phyloP scores from a whole-genome alignment of 805 yeast species.

The Zygosaccharomyces rouxii region DNA sequence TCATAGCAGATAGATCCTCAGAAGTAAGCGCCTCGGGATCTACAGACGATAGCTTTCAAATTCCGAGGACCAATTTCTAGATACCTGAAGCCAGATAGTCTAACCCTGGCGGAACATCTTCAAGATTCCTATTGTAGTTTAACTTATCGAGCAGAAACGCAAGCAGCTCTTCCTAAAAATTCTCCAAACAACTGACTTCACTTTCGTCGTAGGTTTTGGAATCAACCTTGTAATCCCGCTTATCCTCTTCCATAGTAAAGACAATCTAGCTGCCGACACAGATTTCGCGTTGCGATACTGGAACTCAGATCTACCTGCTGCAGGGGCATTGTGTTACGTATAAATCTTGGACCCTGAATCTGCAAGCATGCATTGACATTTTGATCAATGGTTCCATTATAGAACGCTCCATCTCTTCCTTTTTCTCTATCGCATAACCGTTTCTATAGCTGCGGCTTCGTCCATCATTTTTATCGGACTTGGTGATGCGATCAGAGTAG shows the following conservation, averaged over 20 bases:
- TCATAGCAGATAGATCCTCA: conserved; percentile 25
- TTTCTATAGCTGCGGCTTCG: too few species aligned
- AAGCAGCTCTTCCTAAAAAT: neutral
- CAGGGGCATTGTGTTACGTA: too few species aligned
- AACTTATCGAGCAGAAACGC: neutral
- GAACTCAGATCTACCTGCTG: too few species aligned
- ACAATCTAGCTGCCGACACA: neutral
- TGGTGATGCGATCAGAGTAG: too few species aligned
- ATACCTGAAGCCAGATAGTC: conserved; percentile 43
- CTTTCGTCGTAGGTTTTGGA: neutral
- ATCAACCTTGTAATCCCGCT: neutral
- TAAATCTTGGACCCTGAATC: too few species aligned
- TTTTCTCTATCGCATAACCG: too few species aligned
- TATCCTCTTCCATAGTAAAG: neutral
- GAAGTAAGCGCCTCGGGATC: conserved; percentile 17
- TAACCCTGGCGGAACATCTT: conserved; percentile 19
- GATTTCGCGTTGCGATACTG: neutral
- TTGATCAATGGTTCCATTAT: too few species aligned
- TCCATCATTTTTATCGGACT: too few species aligned
- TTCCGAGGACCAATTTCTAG: conserved; percentile 33
- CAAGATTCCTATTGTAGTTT: conserved; percentile 14
- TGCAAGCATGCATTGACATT: too few species aligned
- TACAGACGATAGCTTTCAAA: conserved; percentile 30
- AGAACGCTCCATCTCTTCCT: too few species aligned
- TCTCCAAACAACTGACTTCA: neutral